These are phyloP conservation scores for Auricularia sp. DNA, from an alignment of 768 basidiomycete genomes.

Conservation along the genomic window DNA sequence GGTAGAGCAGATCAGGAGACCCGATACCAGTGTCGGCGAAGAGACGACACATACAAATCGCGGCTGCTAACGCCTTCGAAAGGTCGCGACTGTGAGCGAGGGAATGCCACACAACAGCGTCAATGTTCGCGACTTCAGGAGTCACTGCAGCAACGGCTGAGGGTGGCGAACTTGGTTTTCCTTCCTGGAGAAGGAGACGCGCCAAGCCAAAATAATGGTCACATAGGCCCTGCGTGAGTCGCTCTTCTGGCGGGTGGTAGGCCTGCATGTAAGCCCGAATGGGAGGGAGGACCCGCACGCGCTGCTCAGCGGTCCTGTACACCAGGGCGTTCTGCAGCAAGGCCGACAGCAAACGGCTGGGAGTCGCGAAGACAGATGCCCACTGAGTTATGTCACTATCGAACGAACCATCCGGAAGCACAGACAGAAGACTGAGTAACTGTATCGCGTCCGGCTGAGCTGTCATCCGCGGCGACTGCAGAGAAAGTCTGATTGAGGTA, in stretches of 20 bases:
- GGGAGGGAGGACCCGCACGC: slow-evolving; percentile 15
- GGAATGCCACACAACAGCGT: background rate
- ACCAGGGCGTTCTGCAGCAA: slow-evolving; percentile 14
- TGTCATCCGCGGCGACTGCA: background rate
- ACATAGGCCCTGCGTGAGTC: background rate
- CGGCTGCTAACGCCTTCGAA: background rate
- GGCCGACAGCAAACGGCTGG: slow-evolving; percentile 3
- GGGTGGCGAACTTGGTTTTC: background rate
- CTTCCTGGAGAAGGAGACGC: background rate
- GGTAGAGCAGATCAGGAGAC: background rate
- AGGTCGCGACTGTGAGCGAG: background rate
- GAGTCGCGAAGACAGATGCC: slow-evolving; percentile 8
- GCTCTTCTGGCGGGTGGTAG: slow-evolving; percentile 10
- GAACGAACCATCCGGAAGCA: background rate
- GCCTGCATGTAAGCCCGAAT: slow-evolving; percentile 15
- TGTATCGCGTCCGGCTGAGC: background rate
- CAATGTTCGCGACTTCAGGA: background rate
- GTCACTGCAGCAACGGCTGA: background rate
- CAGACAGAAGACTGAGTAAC: background rate
- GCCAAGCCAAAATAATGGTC: background rate
- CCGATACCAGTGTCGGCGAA: background rate
- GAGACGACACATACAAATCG: background rate
- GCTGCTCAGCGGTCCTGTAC: slow-evolving; percentile 12
- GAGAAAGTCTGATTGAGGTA: background rate
- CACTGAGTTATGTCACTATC: slow-evolving; percentile 11